Base-by-base conservation (phyloP, 2,329 filamentous ascomycete genomes). In the Alternaria sp. region DNA sequence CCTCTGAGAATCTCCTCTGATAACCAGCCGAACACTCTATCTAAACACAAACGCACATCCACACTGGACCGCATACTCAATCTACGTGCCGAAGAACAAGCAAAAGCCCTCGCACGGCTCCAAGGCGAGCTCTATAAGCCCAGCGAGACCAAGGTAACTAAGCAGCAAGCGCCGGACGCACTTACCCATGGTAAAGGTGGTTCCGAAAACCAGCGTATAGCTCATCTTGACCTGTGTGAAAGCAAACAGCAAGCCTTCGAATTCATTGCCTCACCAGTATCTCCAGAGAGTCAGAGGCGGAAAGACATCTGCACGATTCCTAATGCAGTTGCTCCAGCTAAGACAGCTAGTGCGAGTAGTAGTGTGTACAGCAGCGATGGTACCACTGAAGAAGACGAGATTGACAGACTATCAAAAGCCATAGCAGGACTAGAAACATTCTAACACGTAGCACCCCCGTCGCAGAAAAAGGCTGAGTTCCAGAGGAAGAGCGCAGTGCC, bases 401-500 rank as follows among this genome's bases (percentile, higher is more conserved):
- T 55, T 1, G 47, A 36, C 7, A 11, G 16, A 18, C 30, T 54
- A 4, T 28, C 47, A 7, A 49, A 57, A 11, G 49, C 52, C 3
- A 24, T 61, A 36, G 39, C 43, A 1, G 47, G 36, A 1, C 28
- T 41, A 22, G 16, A 5, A 2, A 26, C 9, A 0, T 54, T n/a
- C n/a, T n/a, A n/a, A n/a, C n/a, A n/a, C n/a, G n/a, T n/a, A n/a
- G n/a, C 56, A 1, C 5, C 28, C 5, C 16, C 9, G 2, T 47
- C 43, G 12, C 22, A 7, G 26, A 12, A 39, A 8, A 9, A 14
- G 9, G 14, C n/a, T 4, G 41, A 36, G 1, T 57, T 55, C 3
- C 34, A 51, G 32, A 39, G 54, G 4, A 16, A 9, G 3, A 65
- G 62, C 36, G 62, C 54, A 7, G 22, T 63, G 14, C 57, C 57